Conservation (phyloP, 495 filamentous ascomycete genomes). For the Daldinia caldariorum region DNA sequence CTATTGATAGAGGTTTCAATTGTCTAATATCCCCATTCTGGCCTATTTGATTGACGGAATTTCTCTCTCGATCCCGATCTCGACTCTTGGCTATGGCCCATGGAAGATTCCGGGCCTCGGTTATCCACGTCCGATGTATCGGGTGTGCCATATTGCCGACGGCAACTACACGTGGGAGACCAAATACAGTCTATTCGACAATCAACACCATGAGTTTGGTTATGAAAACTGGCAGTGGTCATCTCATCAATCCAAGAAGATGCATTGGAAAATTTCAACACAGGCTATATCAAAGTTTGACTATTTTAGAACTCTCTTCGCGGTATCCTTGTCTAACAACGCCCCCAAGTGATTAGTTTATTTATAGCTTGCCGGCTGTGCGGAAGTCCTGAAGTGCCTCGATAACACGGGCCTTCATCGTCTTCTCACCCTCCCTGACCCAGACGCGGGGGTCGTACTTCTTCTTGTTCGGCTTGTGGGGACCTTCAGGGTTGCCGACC, state of each 20-base stretch:
- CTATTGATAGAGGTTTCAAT: not conserved
- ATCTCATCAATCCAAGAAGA: not conserved
- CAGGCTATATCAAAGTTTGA: slow-evolving; percentile 15
- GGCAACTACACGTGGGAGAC: slow-evolving; percentile 2
- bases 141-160: slow-evolving; percentile 10
- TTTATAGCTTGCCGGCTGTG: slow-evolving; percentile 84
- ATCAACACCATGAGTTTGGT: not conserved
- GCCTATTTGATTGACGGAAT: slow-evolving; percentile 18
- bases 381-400: slow-evolving; percentile 92
- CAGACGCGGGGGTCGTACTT: slow-evolving; percentile 85
- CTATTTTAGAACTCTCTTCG: slow-evolving; percentile 14
- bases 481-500: slow-evolving; percentile 95
- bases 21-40: slow-evolving; percentile 5
- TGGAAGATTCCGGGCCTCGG: slow-evolving; percentile 37
- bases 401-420: slow-evolving; percentile 83
- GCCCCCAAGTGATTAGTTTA: slow-evolving; percentile 4
- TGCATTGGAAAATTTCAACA: not conserved
- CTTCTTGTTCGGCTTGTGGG: slow-evolving; percentile 99
- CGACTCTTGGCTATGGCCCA: slow-evolving; percentile 29
- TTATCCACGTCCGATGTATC: slow-evolving; percentile 23
- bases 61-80: slow-evolving; percentile 22
- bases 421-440: slow-evolving; percentile 97
- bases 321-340: slow-evolving; percentile 17
- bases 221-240: not conserved
- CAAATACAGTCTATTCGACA: not conserved